Evolutionary conservation across 371 early-diverging fungal genomes (phyloP).

Genomic region (Mortierella sp.): DNA sequence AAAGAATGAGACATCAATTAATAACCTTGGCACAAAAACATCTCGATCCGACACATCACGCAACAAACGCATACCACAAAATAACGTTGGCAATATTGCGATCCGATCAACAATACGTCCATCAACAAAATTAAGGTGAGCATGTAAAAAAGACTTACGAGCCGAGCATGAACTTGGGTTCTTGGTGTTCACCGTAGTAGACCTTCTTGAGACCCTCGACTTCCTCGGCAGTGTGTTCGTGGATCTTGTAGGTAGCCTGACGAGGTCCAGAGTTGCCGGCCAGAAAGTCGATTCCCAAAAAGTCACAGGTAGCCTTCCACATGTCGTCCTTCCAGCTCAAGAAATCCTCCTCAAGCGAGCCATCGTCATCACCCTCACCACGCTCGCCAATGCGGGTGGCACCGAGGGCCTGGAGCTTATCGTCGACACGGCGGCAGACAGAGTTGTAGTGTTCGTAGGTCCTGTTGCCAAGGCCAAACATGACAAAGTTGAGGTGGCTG

Average conservation of each 20-base stretch:
- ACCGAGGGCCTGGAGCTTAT: constrained; percentile 75
- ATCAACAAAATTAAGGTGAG: background rate
- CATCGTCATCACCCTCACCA: constrained; percentile 98
- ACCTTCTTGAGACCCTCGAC: constrained; percentile 59
- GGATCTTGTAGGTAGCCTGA: constrained; percentile 58
- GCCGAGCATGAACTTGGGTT: constrained; percentile 55
- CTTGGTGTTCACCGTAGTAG: constrained; percentile 73
- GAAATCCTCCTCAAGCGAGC: constrained; percentile 95
- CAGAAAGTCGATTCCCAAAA: constrained; percentile 76
- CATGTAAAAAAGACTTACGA: constrained; percentile 45
- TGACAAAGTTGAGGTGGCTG: constrained; percentile 75
- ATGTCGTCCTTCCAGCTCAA: constrained; percentile 91
- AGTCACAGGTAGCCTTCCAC: constrained; percentile 83
- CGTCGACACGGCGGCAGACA: constrained; percentile 79
- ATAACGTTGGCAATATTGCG: background rate
- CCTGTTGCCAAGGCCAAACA: constrained; percentile 98
- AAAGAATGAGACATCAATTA: background rate
- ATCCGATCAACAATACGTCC: background rate
- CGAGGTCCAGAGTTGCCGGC: constrained; percentile 56
- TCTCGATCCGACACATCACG: too few relatives aligned
- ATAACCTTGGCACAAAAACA: background rate
- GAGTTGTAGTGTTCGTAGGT: constrained; percentile 98
- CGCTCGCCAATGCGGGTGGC: constrained; percentile 83
- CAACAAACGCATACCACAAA: background rate
- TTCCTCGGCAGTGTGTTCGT: constrained; percentile 62